Base-by-base conservation (phyloP, 768 basidiomycete species). In the Leccinum incarnatum region DNA sequence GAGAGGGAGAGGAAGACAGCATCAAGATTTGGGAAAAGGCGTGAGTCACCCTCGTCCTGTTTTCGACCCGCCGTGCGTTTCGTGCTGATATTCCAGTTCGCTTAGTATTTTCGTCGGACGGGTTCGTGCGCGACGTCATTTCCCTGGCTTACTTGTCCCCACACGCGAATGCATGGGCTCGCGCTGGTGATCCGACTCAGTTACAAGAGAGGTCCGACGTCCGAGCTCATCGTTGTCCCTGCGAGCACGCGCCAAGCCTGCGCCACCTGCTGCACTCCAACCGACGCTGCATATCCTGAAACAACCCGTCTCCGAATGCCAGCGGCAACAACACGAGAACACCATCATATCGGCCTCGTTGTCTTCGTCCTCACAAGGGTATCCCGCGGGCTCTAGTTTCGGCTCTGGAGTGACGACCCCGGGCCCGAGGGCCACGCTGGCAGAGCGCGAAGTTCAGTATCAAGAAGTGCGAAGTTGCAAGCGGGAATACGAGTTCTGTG, bases 391-490 rank as follows among this genome's bases (percentile, higher is more conserved):
- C 21, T 53, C 37, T 0, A 30, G 52, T 37, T 0, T 8, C 5
- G 19, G 54, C 1, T 56, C 58, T 5, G 66, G 63, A 17, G 34
- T 14, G 4, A 23, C 70, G 2, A 58, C 67, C 12, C 60, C 67
- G 0, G 59, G 64, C 15, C 62, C 67, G 23, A 59, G 75, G 45
- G 65, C 69, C 11, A 60, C 76, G 9, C 74, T 88, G 3, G 80
- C 83, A 34, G 86, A 89, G 56, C 81, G 89, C 45, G 89, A 90
- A 68, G 86, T 83, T 17, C 79, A 84, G 54, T 92, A 92, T 69
- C 81, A 86, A 56, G 87, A 84, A 19, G 89, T 90, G 3, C 76
- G 90, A 27, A 83, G 86, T 55, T 79, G 90, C 21, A 91, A 25
- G 21, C 7, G 42, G n/a, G 32, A 46, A 57, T 46, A 27, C 7